These are phyloP conservation scores for Syzygium malaccense DNA, from an alignment of 441 rosid genomes.

Conservation along the genomic window DNA sequence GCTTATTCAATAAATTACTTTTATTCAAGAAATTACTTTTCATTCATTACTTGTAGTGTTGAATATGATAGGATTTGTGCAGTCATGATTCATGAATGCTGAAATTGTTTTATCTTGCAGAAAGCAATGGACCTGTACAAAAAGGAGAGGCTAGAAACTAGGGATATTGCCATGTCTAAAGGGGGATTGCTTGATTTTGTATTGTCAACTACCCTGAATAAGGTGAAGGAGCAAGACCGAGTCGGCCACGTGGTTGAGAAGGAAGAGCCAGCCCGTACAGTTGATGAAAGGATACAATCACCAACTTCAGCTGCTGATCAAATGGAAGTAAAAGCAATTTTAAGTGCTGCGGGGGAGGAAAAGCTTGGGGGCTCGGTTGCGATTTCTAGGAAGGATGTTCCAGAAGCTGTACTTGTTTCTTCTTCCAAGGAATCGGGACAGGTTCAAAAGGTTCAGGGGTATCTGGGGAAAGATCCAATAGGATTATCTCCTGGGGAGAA, in stretches of 20 bases:
- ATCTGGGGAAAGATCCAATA: not conserved
- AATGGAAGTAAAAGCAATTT: conserved; percentile 16
- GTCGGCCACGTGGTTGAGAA: conserved; percentile 7
- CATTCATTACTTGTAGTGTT: not conserved
- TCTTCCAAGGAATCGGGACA: not conserved
- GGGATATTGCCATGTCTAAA: conserved; percentile 21
- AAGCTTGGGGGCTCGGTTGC: conserved; percentile 11
- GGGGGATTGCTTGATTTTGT: conserved; percentile 15
- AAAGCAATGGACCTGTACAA: conserved; percentile 74
- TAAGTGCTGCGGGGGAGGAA: conserved; percentile 13
- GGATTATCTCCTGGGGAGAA: conserved; percentile 5
- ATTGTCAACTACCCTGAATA: conserved; percentile 13
- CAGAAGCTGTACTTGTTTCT: not conserved
- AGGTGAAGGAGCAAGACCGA: conserved; percentile 18
- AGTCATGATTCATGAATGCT: not conserved
- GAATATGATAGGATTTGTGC: not conserved
- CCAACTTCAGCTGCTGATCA: conserved; percentile 11
- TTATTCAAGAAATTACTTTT: not conserved
- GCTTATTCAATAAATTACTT: not conserved
- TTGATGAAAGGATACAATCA: conserved; percentile 20
- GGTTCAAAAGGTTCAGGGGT: not conserved
- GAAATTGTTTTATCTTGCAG: conserved; percentile 31
- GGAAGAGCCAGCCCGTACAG: conserved; percentile 10
- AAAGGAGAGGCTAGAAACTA: conserved; percentile 50
- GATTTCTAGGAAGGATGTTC: conserved; percentile 1